Percentiles rank a stretch among this genome's conserved stretches.
These are phyloP conservation scores for Peterozyma xylosa DNA, from an alignment of 805 yeast species.

Conservation along the genomic window DNA sequence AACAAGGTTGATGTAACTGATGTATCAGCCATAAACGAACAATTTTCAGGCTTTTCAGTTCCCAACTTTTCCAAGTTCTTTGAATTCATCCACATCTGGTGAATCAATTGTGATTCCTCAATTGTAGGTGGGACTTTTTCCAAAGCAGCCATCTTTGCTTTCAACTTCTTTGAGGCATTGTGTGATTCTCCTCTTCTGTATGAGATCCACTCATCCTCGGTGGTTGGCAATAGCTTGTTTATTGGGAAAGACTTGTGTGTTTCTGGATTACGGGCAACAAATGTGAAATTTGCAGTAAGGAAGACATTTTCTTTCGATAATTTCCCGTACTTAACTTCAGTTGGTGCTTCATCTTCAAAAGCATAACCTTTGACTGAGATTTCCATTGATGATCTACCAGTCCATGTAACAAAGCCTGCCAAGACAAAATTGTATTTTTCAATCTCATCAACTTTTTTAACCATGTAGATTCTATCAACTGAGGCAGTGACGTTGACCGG, in stretches of 20 bases:
- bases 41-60: constrained; percentile 36
- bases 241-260: constrained; percentile 88
- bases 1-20: constrained; percentile 66
- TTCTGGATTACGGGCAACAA: constrained; percentile 90
- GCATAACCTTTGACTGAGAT: constrained; percentile 86
- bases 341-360: constrained; percentile 48
- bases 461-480: constrained; percentile 84
- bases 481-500: constrained; percentile 95
- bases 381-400: constrained; percentile 94
- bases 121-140: constrained; percentile 67
- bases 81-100: constrained; percentile 62
- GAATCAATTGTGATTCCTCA: constrained; percentile 68
- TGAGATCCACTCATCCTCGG: constrained; percentile 73
- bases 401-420: constrained; percentile 92
- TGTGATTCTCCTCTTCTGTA: constrained; percentile 85
- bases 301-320: constrained; percentile 65
- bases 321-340: constrained; percentile 43
- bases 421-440: constrained; percentile 67
- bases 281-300: constrained; percentile 85
- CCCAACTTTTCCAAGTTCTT: constrained; percentile 23
- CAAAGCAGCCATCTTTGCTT: constrained; percentile 58
- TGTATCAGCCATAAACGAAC: constrained; percentile 67
- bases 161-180: constrained; percentile 76
- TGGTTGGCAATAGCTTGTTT: constrained; percentile 68
- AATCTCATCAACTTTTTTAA: constrained; percentile 76